Conservation (phyloP, 306 rosid species). For the Gillenia trifoliata region DNA sequence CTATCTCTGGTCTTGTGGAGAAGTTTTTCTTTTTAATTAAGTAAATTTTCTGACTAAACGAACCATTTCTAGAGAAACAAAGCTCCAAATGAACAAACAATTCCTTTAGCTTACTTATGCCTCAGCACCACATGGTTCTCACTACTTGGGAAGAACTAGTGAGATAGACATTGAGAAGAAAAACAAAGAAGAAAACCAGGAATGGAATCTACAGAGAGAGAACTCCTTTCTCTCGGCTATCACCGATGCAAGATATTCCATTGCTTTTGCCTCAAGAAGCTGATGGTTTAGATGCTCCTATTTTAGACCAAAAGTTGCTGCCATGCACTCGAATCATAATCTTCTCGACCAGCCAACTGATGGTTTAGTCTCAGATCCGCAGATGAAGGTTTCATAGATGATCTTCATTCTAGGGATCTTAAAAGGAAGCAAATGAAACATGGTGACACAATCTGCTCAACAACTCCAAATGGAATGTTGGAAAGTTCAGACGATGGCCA, state of each 20-base stretch:
- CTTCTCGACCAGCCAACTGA: constrained; percentile 33
- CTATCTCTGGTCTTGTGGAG: not conserved
- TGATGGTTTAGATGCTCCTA: constrained; percentile 21
- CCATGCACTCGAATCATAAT: constrained; percentile 9
- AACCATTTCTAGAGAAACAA: constrained; percentile 33
- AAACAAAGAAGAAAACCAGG: constrained; percentile 16
- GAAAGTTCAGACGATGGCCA: constrained; percentile 14
- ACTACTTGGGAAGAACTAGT: constrained; percentile 40
- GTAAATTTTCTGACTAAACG: not conserved
- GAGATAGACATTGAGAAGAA: constrained; percentile 20
- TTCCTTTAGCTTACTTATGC: constrained; percentile 50
- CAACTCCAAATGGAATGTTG: constrained; percentile 17
- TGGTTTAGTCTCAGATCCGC: constrained; percentile 27
- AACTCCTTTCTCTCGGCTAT: constrained; percentile 23
- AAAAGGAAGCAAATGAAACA: constrained; percentile 13
- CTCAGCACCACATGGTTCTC: constrained; percentile 50
- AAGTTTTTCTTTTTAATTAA: not conserved
- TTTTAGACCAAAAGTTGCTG: constrained; percentile 23
- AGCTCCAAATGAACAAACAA: constrained; percentile 42
- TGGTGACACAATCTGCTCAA: constrained; percentile 19
- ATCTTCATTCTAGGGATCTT: constrained; percentile 33
- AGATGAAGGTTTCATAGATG: constrained; percentile 32
- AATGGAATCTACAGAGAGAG: constrained; percentile 6
- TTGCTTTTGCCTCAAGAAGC: constrained; percentile 45
- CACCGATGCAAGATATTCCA: constrained; percentile 37